Evolutionary conservation across 2,329 filamentous ascomycete genomes (phyloP), one percentile per base, ranked within the genome.

Genomic region (Fonsecaea monophora): DNA sequence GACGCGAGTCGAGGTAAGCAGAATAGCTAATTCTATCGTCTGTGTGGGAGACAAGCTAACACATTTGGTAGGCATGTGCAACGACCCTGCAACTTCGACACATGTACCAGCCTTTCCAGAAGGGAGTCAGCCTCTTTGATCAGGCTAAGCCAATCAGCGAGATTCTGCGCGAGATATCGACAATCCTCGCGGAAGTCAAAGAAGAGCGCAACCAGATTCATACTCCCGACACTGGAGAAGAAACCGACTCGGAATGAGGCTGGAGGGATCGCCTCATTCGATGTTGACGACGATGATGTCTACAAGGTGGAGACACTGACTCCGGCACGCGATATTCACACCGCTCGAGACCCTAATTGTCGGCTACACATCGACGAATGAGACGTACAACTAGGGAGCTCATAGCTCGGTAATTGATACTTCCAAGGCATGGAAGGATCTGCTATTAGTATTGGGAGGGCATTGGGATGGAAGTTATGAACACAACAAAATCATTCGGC

Each of bases 1-100:
- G 73, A 94, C 91, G 77, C 88, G 95, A 75, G 96, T 99, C 77
- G 95, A 99, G 88, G 93, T 96, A 83, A 80, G 89, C 80, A 50
- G 45, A 25, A 1, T 18, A n/a, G 12, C 40, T 63, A 10, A 25
- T 34, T 35, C 48, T 25, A 25, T 25, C 55, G 57, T 70, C 38
- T 34, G n/a, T 62, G 61, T 18, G 66, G 25, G 61, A 73, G 34
- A 72, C 67, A 21, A 55, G 57, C 74, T 79, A 72, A 78, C 67
- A 78, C 67, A 25, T 40, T 13, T 66, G 45, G 62, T 72, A 96
- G 92, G 90, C 92, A 60, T 95, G 92, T 75, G 86, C 94, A 72
- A 91, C 90, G 37, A 92, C 92, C 0, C 85, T 97, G 59, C 83
- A 88, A 12, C 83, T 97, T 73, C 90, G 94, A 57, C 90, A 96